Evolutionary conservation across 768 basidiomycete genomes (phyloP).

Genomic region (Exidia glandulosa): DNA sequence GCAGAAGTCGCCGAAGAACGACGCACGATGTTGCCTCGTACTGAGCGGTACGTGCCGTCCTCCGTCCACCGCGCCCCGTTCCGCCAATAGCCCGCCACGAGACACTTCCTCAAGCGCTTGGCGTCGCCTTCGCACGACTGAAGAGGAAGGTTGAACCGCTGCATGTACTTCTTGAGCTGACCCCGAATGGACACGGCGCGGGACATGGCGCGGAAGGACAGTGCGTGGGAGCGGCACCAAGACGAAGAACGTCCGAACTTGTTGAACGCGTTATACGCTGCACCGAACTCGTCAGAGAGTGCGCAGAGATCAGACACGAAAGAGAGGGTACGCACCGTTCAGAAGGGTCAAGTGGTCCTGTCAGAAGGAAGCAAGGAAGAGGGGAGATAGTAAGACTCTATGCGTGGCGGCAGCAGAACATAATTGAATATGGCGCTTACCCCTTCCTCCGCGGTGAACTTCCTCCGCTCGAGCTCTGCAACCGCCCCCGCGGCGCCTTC

Average conservation of each 20-base stretch:
- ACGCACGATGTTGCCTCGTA: slow-evolving; percentile 73
- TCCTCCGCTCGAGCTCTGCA: slow-evolving; percentile 85
- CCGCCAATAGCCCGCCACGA: slow-evolving; percentile 88
- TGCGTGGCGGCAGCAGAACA: background rate
- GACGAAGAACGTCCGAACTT: slow-evolving; percentile 72
- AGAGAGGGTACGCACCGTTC: slow-evolving; percentile 48
- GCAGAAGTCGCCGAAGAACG: background rate
- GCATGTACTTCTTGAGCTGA: slow-evolving; percentile 94
- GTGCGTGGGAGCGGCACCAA: slow-evolving; percentile 88
- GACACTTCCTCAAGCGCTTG: slow-evolving; percentile 69
- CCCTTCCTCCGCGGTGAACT: slow-evolving; percentile 98
- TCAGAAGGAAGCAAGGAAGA: too few relatives aligned
- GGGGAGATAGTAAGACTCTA: background rate
- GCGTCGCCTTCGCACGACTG: slow-evolving; percentile 88
- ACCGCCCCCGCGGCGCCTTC: slow-evolving; percentile 77
- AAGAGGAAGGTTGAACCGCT: slow-evolving; percentile 70
- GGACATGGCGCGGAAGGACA: slow-evolving; percentile 91
- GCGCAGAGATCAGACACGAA: background rate
- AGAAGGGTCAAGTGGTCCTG: slow-evolving; percentile 92
- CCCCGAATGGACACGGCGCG: slow-evolving; percentile 87
- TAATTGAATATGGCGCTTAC: slow-evolving; percentile 35
- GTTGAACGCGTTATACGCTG: slow-evolving; percentile 89
- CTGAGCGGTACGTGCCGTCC: slow-evolving; percentile 87
- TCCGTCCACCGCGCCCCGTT: slow-evolving; percentile 86
- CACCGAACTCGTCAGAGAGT: background rate